Conservation (phyloP, 495 filamentous ascomycete species). For the Xylaria bambusicola region DNA sequence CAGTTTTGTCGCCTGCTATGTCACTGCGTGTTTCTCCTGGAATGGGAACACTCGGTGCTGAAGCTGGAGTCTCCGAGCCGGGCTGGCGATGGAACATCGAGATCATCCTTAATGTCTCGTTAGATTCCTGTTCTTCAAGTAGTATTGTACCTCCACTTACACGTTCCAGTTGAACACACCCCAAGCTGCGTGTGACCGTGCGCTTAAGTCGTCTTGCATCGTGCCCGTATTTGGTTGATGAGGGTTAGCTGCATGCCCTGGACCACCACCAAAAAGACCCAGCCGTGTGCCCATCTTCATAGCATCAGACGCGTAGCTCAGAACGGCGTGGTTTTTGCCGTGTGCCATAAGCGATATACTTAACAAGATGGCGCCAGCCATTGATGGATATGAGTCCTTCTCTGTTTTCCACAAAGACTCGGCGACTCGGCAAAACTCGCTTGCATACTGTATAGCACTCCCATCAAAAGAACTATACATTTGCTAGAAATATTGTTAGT, state of each 20-base stretch:
- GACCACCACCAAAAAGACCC: conserved; percentile 19
- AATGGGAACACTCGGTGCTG: conserved; percentile 20
- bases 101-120: conserved; percentile 15
- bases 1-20: neutral
- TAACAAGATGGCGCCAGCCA: conserved; percentile 25
- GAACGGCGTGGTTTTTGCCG: conserved; percentile 22
- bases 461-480: conserved; percentile 29
- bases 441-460: conserved; percentile 17
- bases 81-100: conserved; percentile 27
- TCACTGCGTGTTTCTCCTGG: conserved; percentile 15
- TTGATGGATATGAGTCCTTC: conserved; percentile 19
- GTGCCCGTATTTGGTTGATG: neutral
- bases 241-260: neutral
- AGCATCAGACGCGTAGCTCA: conserved; percentile 23
- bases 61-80: conserved; percentile 19
- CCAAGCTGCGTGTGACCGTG: conserved; percentile 27
- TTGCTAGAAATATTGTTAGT: conserved; percentile 20
- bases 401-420: conserved; percentile 18
- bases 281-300: conserved; percentile 23
- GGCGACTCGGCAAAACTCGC: conserved; percentile 21
- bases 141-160: conserved; percentile 15
- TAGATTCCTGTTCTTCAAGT: neutral
- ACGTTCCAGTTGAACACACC: conserved; percentile 32
- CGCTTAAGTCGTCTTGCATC: conserved; percentile 12
- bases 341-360: conserved; percentile 25